Evolutionary conservation across 345 rosid genomes (phyloP).

Genomic region (Iberis pinnata): DNA sequence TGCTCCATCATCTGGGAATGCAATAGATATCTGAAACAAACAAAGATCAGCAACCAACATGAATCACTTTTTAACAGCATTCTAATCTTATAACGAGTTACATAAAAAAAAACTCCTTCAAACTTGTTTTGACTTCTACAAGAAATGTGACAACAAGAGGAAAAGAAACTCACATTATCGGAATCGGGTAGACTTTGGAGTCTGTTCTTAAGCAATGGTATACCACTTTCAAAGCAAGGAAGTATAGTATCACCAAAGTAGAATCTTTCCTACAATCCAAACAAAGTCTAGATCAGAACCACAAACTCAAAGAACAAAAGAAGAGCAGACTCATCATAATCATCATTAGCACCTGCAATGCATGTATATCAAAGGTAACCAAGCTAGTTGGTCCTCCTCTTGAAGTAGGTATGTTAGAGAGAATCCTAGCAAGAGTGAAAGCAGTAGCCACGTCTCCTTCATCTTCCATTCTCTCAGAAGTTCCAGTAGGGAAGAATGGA

Average conservation of each 20-base stretch:
- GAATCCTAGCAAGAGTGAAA: conserved; percentile 90
- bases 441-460: conserved; percentile 98
- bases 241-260: conserved; percentile 89
- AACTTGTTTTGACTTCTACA: not conserved
- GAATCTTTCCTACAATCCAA: conserved; percentile 69
- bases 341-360: conserved; percentile 52
- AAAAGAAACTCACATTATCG: conserved; percentile 49
- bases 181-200: conserved; percentile 87
- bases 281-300: conserved; percentile 2
- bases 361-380: conserved; percentile 97
- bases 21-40: conserved; percentile 76
- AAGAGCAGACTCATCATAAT: too few relatives aligned
- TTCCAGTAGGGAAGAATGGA: conserved; percentile 95
- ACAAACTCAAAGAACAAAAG: not conserved
- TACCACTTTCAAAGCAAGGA: conserved; percentile 94
- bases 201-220: conserved; percentile 80
- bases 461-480: conserved; percentile 98
- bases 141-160: conserved; percentile 9
- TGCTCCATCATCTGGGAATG: conserved; percentile 99
- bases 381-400: conserved; percentile 95
- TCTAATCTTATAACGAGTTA: not conserved
- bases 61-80: not conserved
- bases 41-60: not conserved
- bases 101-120: not conserved
- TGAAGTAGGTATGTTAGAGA: conserved; percentile 74